These are phyloP conservation scores for Millerago galiae DNA, from an alignment of 805 yeast species.

Conservation along the genomic window DNA sequence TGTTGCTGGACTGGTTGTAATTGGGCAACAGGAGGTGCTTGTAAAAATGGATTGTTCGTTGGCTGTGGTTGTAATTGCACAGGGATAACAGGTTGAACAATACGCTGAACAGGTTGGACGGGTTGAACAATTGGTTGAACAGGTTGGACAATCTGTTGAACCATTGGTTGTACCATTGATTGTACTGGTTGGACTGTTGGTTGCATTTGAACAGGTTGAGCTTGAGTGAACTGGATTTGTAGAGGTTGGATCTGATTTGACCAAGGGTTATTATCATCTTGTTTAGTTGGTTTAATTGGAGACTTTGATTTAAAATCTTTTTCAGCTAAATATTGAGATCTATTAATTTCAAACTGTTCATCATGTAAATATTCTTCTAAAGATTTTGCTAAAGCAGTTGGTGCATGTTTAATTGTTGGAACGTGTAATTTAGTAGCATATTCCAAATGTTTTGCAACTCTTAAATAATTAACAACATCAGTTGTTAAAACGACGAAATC, in stretches of 20 bases:
- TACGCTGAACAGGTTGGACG: constrained; percentile 5
- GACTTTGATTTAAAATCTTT: constrained; percentile 34
- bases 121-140: constrained; percentile 15
- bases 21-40: constrained; percentile 10
- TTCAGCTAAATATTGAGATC: constrained; percentile 71
- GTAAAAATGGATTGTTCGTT: constrained; percentile 32
- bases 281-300: constrained; percentile 4
- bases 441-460: constrained; percentile 85
- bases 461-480: constrained; percentile 78
- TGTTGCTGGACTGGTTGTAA: constrained; percentile 1
- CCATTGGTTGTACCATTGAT: no score
- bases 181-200: constrained; percentile 11
- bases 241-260: constrained; percentile 26
- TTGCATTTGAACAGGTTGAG: constrained; percentile 12
- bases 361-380: constrained; percentile 86
- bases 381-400: constrained; percentile 82
- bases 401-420: constrained; percentile 96
- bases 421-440: constrained; percentile 83
- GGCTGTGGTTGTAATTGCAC: constrained; percentile 13
- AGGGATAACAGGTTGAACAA: constrained; percentile 7
- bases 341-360: constrained; percentile 73
- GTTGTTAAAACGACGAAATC: constrained; percentile 80
- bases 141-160: no score
- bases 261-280: constrained; percentile 9
- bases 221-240: constrained; percentile 23